phyloP scores from a whole-genome alignment of 345 rosid genomes.

The Acer campestre region DNA sequence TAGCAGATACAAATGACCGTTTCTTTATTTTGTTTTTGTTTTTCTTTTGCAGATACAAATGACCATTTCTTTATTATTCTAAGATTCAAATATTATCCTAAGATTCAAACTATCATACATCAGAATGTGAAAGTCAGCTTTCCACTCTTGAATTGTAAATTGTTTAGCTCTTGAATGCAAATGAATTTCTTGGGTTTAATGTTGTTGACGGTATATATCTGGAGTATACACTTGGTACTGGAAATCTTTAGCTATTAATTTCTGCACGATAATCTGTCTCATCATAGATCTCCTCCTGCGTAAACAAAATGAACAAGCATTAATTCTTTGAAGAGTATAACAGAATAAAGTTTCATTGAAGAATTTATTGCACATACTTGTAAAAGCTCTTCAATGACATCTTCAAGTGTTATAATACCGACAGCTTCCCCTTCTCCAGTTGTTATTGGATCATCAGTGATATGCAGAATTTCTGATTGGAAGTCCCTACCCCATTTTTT shows the following conservation, averaged over 20 bases:
- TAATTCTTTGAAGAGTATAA: neutral
- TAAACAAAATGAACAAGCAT: neutral
- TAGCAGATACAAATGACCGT: too few relatives aligned
- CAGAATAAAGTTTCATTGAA: neutral
- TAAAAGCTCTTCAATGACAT: constrained; percentile 67
- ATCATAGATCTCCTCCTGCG: constrained; percentile 71
- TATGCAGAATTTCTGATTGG: constrained; percentile 40
- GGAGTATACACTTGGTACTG: neutral
- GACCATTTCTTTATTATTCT: neutral
- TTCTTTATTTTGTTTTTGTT: too few relatives aligned
- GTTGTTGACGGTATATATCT: neutral
- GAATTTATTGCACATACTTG: constrained; percentile 38
- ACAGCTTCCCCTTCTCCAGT: constrained; percentile 44
- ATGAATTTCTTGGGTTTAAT: neutral
- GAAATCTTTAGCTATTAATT: neutral
- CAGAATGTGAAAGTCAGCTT: neutral
- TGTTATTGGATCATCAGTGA: constrained; percentile 27
- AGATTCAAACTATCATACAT: neutral
- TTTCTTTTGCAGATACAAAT: neutral
- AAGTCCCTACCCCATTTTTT: constrained; percentile 52
- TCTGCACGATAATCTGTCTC: constrained; percentile 57
- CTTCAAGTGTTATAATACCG: constrained; percentile 68
- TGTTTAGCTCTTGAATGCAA: neutral
- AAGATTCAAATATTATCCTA: neutral
- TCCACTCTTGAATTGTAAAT: neutral